These are phyloP conservation scores for Hypoxylon intermedium DNA, from an alignment of 495 filamentous ascomycete species.

Conservation along the genomic window DNA sequence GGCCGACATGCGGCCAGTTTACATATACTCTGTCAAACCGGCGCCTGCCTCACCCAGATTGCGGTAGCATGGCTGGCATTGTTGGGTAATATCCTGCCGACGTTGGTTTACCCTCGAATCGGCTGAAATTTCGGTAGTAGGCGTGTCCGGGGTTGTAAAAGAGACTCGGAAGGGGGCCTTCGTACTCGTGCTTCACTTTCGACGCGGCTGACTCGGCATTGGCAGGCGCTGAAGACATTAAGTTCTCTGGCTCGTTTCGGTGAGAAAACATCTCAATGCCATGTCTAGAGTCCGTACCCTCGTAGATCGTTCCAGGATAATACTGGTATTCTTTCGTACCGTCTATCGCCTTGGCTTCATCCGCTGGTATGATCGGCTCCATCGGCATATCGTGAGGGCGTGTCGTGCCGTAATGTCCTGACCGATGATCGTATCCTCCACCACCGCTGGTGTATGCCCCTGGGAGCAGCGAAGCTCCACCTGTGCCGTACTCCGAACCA, in stretches of 20 bases:
- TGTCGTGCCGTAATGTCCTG: slow-evolving; percentile 47
- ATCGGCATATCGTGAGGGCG: slow-evolving; percentile 54
- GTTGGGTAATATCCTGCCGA: slow-evolving; percentile 57
- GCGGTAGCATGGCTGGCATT: slow-evolving; percentile 45
- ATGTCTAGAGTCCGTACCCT: slow-evolving; percentile 47
- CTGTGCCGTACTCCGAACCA: slow-evolving; percentile 45
- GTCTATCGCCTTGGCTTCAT: slow-evolving; percentile 55
- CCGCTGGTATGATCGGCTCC: slow-evolving; percentile 53
- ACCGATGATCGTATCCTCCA: slow-evolving; percentile 48
- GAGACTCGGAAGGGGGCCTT: slow-evolving; percentile 51
- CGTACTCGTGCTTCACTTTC: slow-evolving; percentile 56
- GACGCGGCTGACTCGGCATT: slow-evolving; percentile 21
- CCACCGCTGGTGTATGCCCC: slow-evolving; percentile 32
- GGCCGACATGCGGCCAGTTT: slow-evolving; percentile 5
- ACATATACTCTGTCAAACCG: slow-evolving; percentile 4
- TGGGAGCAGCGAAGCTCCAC: slow-evolving; percentile 45
- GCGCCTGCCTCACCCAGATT: slow-evolving; percentile 31
- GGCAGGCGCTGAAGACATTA: slow-evolving; percentile 32
- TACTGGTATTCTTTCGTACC: slow-evolving; percentile 56
- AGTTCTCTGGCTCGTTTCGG: slow-evolving; percentile 47
- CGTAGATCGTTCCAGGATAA: slow-evolving; percentile 55
- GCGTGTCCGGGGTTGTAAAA: slow-evolving; percentile 44
- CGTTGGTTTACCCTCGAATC: slow-evolving; percentile 54
- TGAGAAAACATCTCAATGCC: slow-evolving; percentile 53
- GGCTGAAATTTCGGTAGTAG: slow-evolving; percentile 50